phyloP scores from a whole-genome alignment of 139 green algal genomes.

The Chlamydomonas asymmetrica region DNA sequence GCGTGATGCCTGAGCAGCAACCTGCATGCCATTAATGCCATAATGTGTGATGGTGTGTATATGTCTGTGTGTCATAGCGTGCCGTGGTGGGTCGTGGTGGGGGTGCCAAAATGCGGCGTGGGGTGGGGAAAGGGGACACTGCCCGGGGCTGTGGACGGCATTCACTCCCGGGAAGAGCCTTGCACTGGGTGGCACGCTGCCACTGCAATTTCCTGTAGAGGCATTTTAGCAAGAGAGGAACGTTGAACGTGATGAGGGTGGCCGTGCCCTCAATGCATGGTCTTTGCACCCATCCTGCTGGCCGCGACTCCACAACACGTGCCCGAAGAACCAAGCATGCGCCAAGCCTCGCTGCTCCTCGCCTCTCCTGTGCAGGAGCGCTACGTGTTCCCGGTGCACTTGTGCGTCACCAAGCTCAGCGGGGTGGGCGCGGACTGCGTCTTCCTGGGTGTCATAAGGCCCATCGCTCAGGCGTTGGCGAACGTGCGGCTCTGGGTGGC shows the following conservation, averaged over 20 bases:
- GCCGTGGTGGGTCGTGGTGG: background rate
- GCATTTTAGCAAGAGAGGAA: background rate
- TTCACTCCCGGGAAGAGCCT: too few species aligned
- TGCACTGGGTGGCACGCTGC: constrained; percentile 3
- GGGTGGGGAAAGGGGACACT: too few species aligned
- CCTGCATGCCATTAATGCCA: background rate
- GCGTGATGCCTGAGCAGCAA: too few species aligned
- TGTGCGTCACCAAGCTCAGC: constrained; percentile 35
- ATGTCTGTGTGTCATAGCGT: background rate
- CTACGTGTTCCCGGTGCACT: constrained; percentile 27
- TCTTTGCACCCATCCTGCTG: too few species aligned
- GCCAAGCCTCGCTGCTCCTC: background rate
- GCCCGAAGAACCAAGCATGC: background rate
- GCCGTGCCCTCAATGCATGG: too few species aligned
- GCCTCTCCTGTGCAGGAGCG: constrained; percentile 9
- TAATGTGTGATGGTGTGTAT: too few species aligned
- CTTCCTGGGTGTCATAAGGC: constrained; percentile 21
- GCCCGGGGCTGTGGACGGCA: too few species aligned
- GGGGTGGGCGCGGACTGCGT: constrained; percentile 27
- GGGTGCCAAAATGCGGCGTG: too few species aligned
- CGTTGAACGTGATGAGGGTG: background rate
- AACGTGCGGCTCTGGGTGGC: constrained; percentile 9
- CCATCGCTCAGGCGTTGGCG: background rate
- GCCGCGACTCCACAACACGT: too few species aligned
- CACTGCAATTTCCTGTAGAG: constrained; percentile 9